Conservation (phyloP, 164 flowering plant species). For the Piper betle region DNA sequence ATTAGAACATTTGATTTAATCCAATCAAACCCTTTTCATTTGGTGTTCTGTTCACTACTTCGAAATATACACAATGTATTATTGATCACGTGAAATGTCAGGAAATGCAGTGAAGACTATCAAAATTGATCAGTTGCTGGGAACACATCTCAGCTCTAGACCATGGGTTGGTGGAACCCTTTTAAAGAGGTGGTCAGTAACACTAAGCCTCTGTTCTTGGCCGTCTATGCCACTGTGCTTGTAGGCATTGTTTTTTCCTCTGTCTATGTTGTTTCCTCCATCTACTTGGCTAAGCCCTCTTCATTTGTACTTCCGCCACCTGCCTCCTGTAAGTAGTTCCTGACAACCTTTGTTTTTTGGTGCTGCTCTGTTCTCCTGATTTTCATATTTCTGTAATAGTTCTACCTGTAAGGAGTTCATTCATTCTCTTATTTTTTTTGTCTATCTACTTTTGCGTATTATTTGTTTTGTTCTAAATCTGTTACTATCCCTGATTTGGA, state of each 20-base stretch:
- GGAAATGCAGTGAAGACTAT: no score
- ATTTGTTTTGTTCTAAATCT: not conserved
- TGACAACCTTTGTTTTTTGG: not conserved
- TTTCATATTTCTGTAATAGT: not conserved
- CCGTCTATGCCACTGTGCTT: slow-evolving; percentile 63
- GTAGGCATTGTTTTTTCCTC: slow-evolving; percentile 64
- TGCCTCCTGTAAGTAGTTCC: slow-evolving; percentile 5
- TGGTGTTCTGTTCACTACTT: no score
- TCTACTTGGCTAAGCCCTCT: slow-evolving; percentile 28
- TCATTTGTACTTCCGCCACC: slow-evolving; percentile 13
- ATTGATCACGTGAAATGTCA: no score
- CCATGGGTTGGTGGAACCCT: slow-evolving; percentile 11
- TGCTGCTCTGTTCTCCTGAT: not conserved
- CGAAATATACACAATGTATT: no score
- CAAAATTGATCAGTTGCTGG: no score
- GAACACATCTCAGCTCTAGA: no score
- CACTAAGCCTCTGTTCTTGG: slow-evolving; percentile 63
- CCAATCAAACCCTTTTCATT: no score
- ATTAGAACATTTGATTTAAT: no score
- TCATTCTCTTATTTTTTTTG: not conserved
- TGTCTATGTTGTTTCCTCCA: slow-evolving; percentile 59
- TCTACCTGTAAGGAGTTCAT: not conserved
- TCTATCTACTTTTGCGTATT: not conserved
- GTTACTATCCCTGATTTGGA: not conserved
- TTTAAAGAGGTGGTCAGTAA: slow-evolving; percentile 26